Base-by-base conservation (phyloP, 2,329 filamentous ascomycete genomes). In the Pseudocercospora eumusae region DNA sequence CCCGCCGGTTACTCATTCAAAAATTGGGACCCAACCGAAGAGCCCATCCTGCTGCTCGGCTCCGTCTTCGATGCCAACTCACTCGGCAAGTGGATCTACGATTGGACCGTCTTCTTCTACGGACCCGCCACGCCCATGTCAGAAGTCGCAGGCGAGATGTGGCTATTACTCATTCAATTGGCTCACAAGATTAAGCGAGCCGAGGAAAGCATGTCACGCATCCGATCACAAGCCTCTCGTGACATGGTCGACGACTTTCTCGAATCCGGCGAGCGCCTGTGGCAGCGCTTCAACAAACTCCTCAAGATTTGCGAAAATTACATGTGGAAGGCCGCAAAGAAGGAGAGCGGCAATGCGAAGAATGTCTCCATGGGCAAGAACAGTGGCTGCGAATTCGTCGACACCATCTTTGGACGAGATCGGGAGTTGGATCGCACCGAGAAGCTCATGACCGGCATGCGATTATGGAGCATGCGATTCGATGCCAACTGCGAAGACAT, bases 31-130 rank as follows among this genome's bases (percentile, higher is more conserved):
- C 93, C 93, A 0, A 88, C 86, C 27, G 93, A 98, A 81, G 88
- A 92, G 69, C 95, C 95, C 56, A 97, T 99, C 75, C 88, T 97
- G 74, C 85, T 99, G 25, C 84, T 98, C 21, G 95, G 95, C 56
- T 96, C 91, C 74, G 95, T 98, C 60, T 98, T 98, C 74, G 95
- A 98, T 75, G 91, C 93, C 73, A 97, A 98, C 83, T 96, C 92
- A 25, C 84, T 99, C 28, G 95, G 95, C 73, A 97, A 97, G 80
- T 99, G 95, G 95, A 96, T 99, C 74, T 99, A 96, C 78, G 95
- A 98, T 83, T 99, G 95, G 95, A 97, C 95, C 18, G 91, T 97
- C 66, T 96, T 91, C 80, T 88, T 89, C 75, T 88, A 96, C 69
- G 91, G 91, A 40, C 86, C 92, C 13, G 85, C 86, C 44, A 92